Percentiles rank a stretch among this genome's conserved stretches.
These are phyloP conservation scores for Monosporascus sp. DNA, from an alignment of 2,329 filamentous ascomycete species.

Conservation along the genomic window DNA sequence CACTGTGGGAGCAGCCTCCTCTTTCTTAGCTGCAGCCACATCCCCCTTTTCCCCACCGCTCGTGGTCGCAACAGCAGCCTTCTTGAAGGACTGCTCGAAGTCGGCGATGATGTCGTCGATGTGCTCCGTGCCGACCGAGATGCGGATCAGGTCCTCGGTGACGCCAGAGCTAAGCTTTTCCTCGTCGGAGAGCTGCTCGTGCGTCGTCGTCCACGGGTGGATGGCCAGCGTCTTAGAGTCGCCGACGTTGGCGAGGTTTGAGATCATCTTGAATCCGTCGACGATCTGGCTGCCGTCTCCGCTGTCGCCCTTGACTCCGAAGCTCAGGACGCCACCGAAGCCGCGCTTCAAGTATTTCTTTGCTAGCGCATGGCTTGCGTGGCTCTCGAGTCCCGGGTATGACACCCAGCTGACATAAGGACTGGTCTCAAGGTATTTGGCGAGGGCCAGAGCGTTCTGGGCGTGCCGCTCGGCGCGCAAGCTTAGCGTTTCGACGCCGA, in stretches of 20 bases:
- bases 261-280: slow-evolving; percentile 91
- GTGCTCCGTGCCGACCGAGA: slow-evolving; percentile 92
- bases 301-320: slow-evolving; percentile 86
- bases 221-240: slow-evolving; percentile 94
- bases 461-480: slow-evolving; percentile 83
- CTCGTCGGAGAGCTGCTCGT: slow-evolving; percentile 78
- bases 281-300: slow-evolving; percentile 82
- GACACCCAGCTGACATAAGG: slow-evolving; percentile 87
- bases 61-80: slow-evolving; percentile 42
- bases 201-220: slow-evolving; percentile 92
- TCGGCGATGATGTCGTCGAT: slow-evolving; percentile 97
- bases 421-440: slow-evolving; percentile 77
- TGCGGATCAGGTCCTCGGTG: slow-evolving; percentile 85
- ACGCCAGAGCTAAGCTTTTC: slow-evolving; percentile 79
- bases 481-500: slow-evolving; percentile 86
- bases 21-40: slow-evolving; percentile 27
- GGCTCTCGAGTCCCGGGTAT: slow-evolving; percentile 81
- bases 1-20: slow-evolving; percentile 32
- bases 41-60: slow-evolving; percentile 20
- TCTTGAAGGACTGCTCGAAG: slow-evolving; percentile 84
- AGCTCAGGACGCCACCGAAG: slow-evolving; percentile 85
- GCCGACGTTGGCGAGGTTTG: slow-evolving; percentile 92
- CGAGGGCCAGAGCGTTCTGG: slow-evolving; percentile 73
- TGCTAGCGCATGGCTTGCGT: slow-evolving; percentile 71
- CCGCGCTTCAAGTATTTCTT: slow-evolving; percentile 83